Percentiles rank a stretch among this genome's conserved stretches.
Evolutionary conservation across 768 basidiomycete genomes (phyloP).

Genomic region (Psilocybe sp.): DNA sequence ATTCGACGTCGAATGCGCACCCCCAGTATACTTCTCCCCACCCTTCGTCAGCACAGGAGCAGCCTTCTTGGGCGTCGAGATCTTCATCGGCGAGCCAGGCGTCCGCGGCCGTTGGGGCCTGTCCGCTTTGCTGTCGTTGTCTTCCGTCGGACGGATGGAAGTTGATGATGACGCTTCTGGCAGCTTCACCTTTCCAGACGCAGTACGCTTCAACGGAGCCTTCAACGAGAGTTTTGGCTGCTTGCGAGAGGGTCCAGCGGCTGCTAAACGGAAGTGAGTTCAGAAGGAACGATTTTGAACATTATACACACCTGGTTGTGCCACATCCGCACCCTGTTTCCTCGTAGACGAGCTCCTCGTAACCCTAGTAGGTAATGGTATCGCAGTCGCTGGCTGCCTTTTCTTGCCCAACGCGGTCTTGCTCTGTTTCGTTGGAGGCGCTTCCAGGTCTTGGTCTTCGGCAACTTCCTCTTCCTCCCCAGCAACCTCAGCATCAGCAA

Average conservation of each 20-base stretch:
- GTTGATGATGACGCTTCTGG: background rate
- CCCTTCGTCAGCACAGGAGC: background rate
- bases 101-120: constrained; percentile 8
- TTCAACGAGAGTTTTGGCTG: constrained; percentile 6
- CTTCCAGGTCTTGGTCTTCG: background rate
- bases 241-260: background rate
- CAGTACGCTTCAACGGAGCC: constrained; percentile 13
- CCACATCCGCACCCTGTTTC: constrained; percentile 17
- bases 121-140: background rate
- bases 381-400: constrained; percentile 17
- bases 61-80: constrained; percentile 20
- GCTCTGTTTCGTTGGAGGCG: constrained; percentile 3
- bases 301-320: background rate
- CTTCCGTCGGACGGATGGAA: background rate
- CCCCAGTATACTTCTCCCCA: background rate
- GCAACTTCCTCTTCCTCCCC: background rate
- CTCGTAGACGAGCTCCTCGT: constrained; percentile 34
- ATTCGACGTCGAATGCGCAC: no score
- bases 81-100: constrained; percentile 33
- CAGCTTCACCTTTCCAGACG: constrained; percentile 11
- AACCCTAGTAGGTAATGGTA: constrained; percentile 23
- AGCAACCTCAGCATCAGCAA: background rate
- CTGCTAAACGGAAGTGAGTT: background rate
- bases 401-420: constrained; percentile 24
- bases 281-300: no score